These are phyloP conservation scores for Chaetomium cochliodes DNA, from an alignment of 495 filamentous ascomycete species.

Conservation along the genomic window DNA sequence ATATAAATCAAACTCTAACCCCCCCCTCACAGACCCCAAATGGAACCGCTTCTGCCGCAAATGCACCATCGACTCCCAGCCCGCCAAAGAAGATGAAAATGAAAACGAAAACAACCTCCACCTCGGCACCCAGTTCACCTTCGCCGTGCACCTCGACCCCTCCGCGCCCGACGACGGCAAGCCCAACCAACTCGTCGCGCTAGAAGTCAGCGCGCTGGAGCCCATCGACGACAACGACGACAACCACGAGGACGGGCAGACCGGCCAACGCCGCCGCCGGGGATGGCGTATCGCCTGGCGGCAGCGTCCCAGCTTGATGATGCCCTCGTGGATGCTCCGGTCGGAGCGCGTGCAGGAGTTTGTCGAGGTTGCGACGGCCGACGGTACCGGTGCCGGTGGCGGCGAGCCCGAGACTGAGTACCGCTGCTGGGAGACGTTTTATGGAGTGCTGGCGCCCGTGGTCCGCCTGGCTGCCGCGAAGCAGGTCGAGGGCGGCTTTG, in stretches of 20 bases:
- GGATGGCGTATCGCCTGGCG: conserved; percentile 41
- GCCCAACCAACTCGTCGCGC: conserved; percentile 13
- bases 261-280: conserved; percentile 7
- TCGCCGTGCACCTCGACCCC: conserved; percentile 36
- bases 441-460: conserved; percentile 35
- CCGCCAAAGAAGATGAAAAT: neutral
- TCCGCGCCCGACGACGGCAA: conserved; percentile 5
- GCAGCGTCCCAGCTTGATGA: conserved; percentile 12
- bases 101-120: conserved; percentile 19
- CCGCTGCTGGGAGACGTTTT: conserved; percentile 44
- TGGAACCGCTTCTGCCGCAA: conserved; percentile 42
- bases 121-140: conserved; percentile 35
- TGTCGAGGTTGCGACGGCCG: conserved; percentile 29
- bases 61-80: conserved; percentile 30
- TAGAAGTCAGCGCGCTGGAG: conserved; percentile 37
- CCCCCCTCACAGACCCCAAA: conserved; percentile 21
- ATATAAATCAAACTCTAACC: neutral
- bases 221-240: conserved; percentile 23
- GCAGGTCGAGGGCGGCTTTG: conserved; percentile 35
- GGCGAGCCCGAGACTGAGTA: conserved; percentile 27
- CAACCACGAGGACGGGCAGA: neutral
- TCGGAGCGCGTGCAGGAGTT: conserved; percentile 45
- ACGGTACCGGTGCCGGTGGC: conserved; percentile 8
- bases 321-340: conserved; percentile 32
- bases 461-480: conserved; percentile 23